Conservation (phyloP, 1,139 yeast species). For the Yamadazyma epiphylla region DNA sequence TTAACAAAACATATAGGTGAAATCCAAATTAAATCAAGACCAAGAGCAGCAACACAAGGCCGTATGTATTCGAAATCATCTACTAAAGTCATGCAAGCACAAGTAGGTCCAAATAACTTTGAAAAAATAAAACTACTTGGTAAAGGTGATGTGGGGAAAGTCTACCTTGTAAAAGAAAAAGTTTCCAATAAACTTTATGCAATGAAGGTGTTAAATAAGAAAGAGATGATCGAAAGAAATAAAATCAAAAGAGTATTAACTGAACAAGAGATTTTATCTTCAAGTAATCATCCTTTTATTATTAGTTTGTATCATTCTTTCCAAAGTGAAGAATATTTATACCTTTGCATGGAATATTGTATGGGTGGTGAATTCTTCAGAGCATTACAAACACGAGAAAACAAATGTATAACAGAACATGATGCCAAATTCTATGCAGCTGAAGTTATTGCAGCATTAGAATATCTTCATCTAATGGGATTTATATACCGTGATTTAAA, state of each 20-base stretch:
- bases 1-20: constrained; percentile 54
- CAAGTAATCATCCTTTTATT: constrained; percentile 94
- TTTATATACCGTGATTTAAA: constrained; percentile 92
- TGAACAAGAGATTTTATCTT: constrained; percentile 93
- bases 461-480: constrained; percentile 93
- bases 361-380: constrained; percentile 99
- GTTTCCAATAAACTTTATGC: constrained; percentile 75
- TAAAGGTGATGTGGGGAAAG: constrained; percentile 97
- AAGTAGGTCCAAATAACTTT: constrained; percentile 82
- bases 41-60: constrained; percentile 51
- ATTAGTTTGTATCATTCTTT: constrained; percentile 95
- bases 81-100: constrained; percentile 68
- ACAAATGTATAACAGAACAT: constrained; percentile 79
- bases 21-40: constrained; percentile 37
- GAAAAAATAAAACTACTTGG: constrained; percentile 87
- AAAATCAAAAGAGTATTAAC: constrained; percentile 93
- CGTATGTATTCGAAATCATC: constrained; percentile 71
- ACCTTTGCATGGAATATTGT: constrained; percentile 97
- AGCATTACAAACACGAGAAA: constrained; percentile 86
- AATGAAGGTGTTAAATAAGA: constrained; percentile 85
- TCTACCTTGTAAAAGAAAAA: constrained; percentile 84
- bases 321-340: constrained; percentile 90
- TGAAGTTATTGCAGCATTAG: constrained; percentile 96
- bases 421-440: constrained; percentile 96
- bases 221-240: constrained; percentile 92